These are phyloP conservation scores for Pyrrhoderma lamaoense DNA, from an alignment of 1,284 basidiomycete species.

Conservation along the genomic window DNA sequence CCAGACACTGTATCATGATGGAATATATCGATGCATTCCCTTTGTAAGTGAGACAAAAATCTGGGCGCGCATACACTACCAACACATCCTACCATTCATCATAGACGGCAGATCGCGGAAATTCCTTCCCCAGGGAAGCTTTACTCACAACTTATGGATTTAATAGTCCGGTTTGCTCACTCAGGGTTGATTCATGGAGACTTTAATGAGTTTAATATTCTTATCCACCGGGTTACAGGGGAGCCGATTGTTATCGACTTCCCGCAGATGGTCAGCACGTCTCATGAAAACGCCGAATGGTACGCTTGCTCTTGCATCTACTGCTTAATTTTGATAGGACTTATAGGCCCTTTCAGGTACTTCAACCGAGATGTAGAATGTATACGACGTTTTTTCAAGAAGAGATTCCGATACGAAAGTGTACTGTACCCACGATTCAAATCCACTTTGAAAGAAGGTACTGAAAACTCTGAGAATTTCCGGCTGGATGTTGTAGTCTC, in stretches of 20 bases:
- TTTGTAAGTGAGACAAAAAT: no score
- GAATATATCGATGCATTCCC: conserved; percentile 93
- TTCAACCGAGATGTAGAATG: conserved; percentile 98
- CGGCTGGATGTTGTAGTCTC: conserved; percentile 83
- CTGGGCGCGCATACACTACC: not conserved
- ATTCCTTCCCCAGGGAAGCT: conserved; percentile 82
- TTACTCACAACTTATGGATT: conserved; percentile 90
- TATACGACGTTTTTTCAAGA: conserved; percentile 88
- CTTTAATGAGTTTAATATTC: conserved; percentile 99
- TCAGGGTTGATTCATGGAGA: conserved; percentile 97
- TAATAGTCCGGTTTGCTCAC: conserved; percentile 90
- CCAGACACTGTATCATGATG: conserved; percentile 94
- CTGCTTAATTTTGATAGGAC: conserved; percentile 71
- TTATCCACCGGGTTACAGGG: conserved; percentile 76
- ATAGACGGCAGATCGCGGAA: conserved; percentile 81
- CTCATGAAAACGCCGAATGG: conserved; percentile 97
- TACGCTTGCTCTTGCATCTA: conserved; percentile 33
- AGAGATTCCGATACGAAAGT: conserved; percentile 91
- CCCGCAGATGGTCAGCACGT: conserved; percentile 98
- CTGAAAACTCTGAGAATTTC: conserved; percentile 43
- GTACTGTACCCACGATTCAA: conserved; percentile 80
- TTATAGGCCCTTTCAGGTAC: conserved; percentile 85
- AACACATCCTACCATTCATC: not conserved
- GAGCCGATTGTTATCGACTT: conserved; percentile 97
- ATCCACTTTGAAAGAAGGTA: conserved; percentile 47